Evolutionary conservation across 2,329 filamentous ascomycete species (phyloP).

Genomic region (Juglanconis juglandina): DNA sequence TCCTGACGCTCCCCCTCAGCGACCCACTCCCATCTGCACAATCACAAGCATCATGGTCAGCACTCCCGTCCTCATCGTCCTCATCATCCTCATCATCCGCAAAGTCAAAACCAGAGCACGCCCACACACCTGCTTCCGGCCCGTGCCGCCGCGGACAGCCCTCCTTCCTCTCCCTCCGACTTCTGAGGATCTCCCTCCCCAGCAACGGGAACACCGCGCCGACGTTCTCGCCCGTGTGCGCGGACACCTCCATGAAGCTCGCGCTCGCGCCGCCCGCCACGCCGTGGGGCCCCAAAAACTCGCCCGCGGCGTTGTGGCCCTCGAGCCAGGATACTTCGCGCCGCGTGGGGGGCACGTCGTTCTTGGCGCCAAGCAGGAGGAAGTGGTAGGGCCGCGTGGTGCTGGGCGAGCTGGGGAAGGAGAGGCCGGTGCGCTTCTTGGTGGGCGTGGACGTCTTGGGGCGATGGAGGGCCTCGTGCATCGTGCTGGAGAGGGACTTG

Average conservation of each 20-base stretch:
- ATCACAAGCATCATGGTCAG: slow-evolving; percentile 1
- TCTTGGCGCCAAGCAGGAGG: slow-evolving; percentile 34
- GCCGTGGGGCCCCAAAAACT: slow-evolving; percentile 20
- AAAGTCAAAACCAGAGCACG: slow-evolving; percentile 3
- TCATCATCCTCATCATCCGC: slow-evolving; percentile 5
- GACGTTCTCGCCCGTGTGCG: slow-evolving; percentile 34
- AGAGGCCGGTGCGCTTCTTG: slow-evolving; percentile 5
- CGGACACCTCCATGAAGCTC: slow-evolving; percentile 33
- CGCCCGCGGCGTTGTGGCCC: slow-evolving; percentile 22
- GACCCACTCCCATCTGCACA: slow-evolving; percentile 4
- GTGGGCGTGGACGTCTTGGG: neutral
- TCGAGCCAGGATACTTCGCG: slow-evolving; percentile 31
- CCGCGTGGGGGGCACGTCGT: slow-evolving; percentile 28
- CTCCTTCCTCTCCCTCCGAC: slow-evolving; percentile 18
- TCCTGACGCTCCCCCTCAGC: slow-evolving; percentile 5
- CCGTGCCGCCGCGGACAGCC: neutral
- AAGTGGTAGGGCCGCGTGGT: slow-evolving; percentile 28
- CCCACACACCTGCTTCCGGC: slow-evolving; percentile 3
- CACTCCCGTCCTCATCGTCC: slow-evolving; percentile 5
- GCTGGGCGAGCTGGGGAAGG: slow-evolving; percentile 2
- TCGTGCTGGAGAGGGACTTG: slow-evolving; percentile 8
- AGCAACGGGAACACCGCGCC: slow-evolving; percentile 30
- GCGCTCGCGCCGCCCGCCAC: slow-evolving; percentile 20
- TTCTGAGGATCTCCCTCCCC: slow-evolving; percentile 31
- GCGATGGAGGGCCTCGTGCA: slow-evolving; percentile 4